Evolutionary conservation across 306 rosid genomes (phyloP), one percentile per base, ranked within the genome.

Genomic region (Dryas octopetala): DNA sequence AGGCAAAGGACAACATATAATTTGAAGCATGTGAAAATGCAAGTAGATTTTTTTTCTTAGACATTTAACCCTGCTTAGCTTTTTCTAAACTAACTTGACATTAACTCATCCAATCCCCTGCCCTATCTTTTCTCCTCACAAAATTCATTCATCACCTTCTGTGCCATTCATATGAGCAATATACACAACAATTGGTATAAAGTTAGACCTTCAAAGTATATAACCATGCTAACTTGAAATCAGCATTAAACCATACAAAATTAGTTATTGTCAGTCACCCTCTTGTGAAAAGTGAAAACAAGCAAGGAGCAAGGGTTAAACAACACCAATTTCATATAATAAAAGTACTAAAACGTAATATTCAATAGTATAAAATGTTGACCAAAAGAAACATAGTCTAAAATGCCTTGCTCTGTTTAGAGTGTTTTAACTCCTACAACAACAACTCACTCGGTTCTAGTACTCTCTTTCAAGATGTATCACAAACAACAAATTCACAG

Each of bases 401-500:
- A 15, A 64, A 50, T 23, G 48, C 41, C 44, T 59, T 14, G 1
- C 9, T 44, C 58, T 55, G 6, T n/a, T n/a, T n/a, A n/a, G n/a
- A n/a, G n/a, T n/a, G n/a, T n/a, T 43, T 26, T 40, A 19, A 51
- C 47, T 59, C n/a, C 52, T 64, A 14, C n/a, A 43, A 63, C 75
- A 65, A 47, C 40, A 38, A 5, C 54, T 62, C 41, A 32, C 50
- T 60, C 26, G 23, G 40, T 68, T 61, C 67, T 62, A 4, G 52
- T 68, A 32, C 15, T 51, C 76, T 66, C 75, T 43, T 58, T 40
- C 40, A 66, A 76, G 47, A 62, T 19, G 65, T 23, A 79, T 23
- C 75, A 15, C 2, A 44, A 13, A 16, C 50, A 68, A 54, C 26
- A 71, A 14, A 53, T 52, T 63, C 64, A n/a, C 46, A 83, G 43